Base-by-base conservation (phyloP, 2,329 filamentous ascomycete genomes). In the Trichoderma atrobrunneum region DNA sequence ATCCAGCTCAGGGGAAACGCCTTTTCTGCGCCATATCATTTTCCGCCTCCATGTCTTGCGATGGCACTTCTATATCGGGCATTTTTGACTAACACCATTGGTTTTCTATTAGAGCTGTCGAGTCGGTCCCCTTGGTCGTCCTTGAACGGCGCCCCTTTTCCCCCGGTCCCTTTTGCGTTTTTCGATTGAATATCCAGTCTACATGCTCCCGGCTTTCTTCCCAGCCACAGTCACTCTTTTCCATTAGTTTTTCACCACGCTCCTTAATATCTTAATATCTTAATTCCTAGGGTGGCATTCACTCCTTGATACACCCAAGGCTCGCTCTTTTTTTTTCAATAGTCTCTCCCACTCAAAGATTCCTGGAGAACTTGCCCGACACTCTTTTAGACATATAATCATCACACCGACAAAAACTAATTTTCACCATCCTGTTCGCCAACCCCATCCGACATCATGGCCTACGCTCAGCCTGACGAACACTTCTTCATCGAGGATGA, bases 201-300 rank as follows among this genome's bases (percentile, higher is more conserved):
- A 74, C 83, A 84, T 84, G 82, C 82, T 82, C 79, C 80, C 81
- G 82, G 83, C 83, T 81, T 81, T 80, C 76, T 80, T 82, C 81
- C 82, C 83, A 83, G 84, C 85, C 86, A 85, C 82, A 79, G 85
- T 87, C 87, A 87, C 85, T 89, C 87, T 82, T 89, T 89, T 84
- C 77, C 75, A 76, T 80, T 81, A 78, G 77, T 81, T 82, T 78
- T 85, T 62, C 84, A 84, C 75, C 82, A 88, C 87, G 80, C 84
- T 88, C 87, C 77, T 88, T 88, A 88, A 88, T 88, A 85, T 78
- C 79, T 79, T 88, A 88, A 88, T 86, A 83, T 79, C 82, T 79
- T 84, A 80, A 83, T 82, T 79, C 79, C 80, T 81, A 79, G 81
- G 73, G 81, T 79, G 81, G 80, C 71, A 72, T 48, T 74, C 76